A percentile compares a stretch with the other conserved stretches of the same genome.
These are phyloP conservation scores for Primulina eburnea DNA, from an alignment of 257 asterid genomes.

Conservation along the genomic window DNA sequence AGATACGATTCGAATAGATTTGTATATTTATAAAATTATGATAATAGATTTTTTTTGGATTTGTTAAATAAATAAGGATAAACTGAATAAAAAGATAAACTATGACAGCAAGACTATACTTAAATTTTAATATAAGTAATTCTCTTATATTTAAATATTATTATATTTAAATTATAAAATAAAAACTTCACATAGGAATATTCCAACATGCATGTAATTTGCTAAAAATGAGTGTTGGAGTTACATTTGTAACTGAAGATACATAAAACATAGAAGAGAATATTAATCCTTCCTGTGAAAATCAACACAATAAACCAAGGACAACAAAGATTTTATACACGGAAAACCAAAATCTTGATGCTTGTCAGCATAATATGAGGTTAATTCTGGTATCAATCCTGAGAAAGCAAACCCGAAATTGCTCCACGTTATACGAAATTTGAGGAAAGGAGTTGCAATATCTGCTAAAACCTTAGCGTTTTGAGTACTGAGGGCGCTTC, in stretches of 20 bases:
- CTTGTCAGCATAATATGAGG: neutral
- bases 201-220: neutral
- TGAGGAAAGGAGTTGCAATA: neutral
- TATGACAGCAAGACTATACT: no score
- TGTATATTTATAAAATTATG: no score
- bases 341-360: neutral
- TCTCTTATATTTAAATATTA: no score
- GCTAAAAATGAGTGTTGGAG: neutral
- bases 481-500: conserved; percentile 94
- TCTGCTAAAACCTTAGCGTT: conserved; percentile 59
- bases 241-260: neutral
- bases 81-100: no score
- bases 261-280: neutral
- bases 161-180: no score
- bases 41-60: no score
- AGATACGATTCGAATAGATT: no score
- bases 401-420: neutral
- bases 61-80: no score
- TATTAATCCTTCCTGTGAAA: neutral
- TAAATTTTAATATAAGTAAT: no score
- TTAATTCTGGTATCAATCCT: neutral
- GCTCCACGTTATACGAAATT: neutral
- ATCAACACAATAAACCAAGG: neutral
- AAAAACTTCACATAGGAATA: neutral
- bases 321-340: neutral